A percentile compares a stretch with the other conserved stretches of the same genome.
These are phyloP conservation scores for Metschnikowia gruessii DNA, from an alignment of 805 yeast species.

Conservation along the genomic window DNA sequence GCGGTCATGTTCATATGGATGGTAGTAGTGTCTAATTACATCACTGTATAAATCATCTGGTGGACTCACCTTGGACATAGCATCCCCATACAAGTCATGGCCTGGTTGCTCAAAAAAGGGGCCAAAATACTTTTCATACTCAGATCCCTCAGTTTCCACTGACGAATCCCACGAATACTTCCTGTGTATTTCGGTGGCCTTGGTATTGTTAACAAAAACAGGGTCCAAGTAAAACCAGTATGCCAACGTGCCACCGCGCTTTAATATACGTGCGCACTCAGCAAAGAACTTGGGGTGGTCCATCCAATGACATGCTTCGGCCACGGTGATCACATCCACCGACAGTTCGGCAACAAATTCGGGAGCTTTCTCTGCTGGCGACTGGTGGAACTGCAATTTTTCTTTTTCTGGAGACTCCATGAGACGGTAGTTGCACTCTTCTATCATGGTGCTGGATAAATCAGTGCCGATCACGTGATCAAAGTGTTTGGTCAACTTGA, in stretches of 20 bases:
- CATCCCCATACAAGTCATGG: conserved; percentile 33
- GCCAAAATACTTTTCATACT: conserved; percentile 48
- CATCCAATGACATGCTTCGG: conserved; percentile 88
- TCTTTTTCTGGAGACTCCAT: conserved; percentile 2
- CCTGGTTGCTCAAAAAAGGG: conserved; percentile 49
- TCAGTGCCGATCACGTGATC: conserved; percentile 61
- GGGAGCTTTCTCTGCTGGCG: conserved; percentile 30
- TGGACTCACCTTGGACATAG: conserved; percentile 38
- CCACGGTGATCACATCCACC: conserved; percentile 70
- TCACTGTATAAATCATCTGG: conserved; percentile 26
- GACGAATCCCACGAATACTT: conserved; percentile 47
- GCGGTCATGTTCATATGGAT: conserved; percentile 24
- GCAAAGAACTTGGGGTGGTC: conserved; percentile 52
- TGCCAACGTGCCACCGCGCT: conserved; percentile 64
- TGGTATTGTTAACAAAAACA: conserved; percentile 48
- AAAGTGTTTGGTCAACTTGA: conserved; percentile 46
- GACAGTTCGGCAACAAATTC: conserved; percentile 22
- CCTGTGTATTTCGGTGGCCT: conserved; percentile 52
- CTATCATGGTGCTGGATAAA: conserved; percentile 54
- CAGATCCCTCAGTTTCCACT: conserved; percentile 14
- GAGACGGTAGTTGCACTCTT: conserved; percentile 22
- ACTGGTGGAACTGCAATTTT: conserved; percentile 22
- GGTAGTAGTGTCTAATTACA: conserved; percentile 26
- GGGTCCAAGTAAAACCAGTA: conserved; percentile 83
- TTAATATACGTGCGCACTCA: conserved; percentile 49